Evolutionary conservation across 2,329 filamentous ascomycete genomes (phyloP).

Genomic region (Bipolaris sorokiniana): DNA sequence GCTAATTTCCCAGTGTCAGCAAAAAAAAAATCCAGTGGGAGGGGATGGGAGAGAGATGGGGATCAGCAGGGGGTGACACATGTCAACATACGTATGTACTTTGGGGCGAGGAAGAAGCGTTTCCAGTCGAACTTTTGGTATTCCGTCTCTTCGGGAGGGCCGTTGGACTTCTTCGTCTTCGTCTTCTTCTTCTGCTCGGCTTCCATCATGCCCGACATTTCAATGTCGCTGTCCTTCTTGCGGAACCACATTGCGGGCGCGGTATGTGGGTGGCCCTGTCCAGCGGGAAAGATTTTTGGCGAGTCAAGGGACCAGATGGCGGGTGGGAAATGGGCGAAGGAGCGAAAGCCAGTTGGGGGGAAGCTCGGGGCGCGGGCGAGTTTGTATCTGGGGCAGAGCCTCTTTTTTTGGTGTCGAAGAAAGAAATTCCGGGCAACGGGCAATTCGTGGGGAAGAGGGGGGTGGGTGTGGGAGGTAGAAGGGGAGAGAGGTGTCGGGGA

Average conservation of each 20-base stretch:
- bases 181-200: slow-evolving; percentile 22
- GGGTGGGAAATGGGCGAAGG: neutral
- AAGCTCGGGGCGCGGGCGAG: neutral
- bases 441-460: neutral
- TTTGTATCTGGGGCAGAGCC: neutral
- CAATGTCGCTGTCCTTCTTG: slow-evolving; percentile 37
- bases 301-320: slow-evolving; percentile 7
- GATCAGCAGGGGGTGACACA: neutral
- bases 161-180: slow-evolving; percentile 18
- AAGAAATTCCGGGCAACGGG: neutral
- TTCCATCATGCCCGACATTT: slow-evolving; percentile 36
- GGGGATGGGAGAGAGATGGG: neutral
- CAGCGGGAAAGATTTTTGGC: slow-evolving; percentile 3
- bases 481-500: neutral
- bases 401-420: neutral
- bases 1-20: slow-evolving; percentile 22
- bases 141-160: slow-evolving; percentile 38
- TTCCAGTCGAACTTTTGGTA: slow-evolving; percentile 45
- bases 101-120: slow-evolving; percentile 41
- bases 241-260: slow-evolving; percentile 27
- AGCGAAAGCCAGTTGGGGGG: neutral
- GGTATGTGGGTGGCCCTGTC: slow-evolving; percentile 1
- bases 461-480: slow-evolving; percentile 1
- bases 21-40: too few species aligned
- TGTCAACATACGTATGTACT: slow-evolving; percentile 42